Percentiles rank a stretch among this genome's conserved stretches.
Conservation (phyloP, 2,329 filamentous ascomycete species). For the Fusarium subglutinans region DNA sequence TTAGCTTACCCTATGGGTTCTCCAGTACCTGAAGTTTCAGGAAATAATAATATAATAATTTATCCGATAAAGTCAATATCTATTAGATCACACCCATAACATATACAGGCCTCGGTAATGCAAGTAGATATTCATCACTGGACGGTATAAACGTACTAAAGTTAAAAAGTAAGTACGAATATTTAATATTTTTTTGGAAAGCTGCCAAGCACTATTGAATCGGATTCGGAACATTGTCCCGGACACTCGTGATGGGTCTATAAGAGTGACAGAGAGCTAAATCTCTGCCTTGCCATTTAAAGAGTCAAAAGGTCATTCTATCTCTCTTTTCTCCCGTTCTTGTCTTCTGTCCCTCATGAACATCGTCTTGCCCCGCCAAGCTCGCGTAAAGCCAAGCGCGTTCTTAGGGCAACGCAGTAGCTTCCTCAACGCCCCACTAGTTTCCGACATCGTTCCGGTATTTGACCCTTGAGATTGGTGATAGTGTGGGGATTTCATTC, state of each 20-base stretch:
- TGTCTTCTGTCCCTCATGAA: too few species aligned
- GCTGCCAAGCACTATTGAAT: fast-evolving
- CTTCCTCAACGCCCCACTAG: background rate
- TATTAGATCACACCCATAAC: fast-evolving
- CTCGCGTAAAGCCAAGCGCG: background rate
- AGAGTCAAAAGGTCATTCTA: background rate
- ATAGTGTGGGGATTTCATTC: background rate
- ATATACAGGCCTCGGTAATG: fast-evolving
- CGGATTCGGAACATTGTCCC: fast-evolving
- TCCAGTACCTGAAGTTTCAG: fast-evolving
- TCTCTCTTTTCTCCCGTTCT: background rate
- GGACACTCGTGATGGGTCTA: background rate
- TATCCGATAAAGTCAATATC: too few species aligned
- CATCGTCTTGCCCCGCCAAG: background rate
- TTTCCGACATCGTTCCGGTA: background rate
- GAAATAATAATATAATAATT: background rate
- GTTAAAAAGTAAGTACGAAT: fast-evolving
- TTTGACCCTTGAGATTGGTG: background rate
- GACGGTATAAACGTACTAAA: fast-evolving
- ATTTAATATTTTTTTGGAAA: background rate
- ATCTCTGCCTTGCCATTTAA: too few species aligned
- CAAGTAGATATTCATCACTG: too few species aligned
- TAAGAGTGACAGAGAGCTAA: background rate
- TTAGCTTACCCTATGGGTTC: background rate
- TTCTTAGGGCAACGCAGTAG: background rate